A percentile compares a stretch with the other conserved stretches of the same genome.
These are phyloP conservation scores for Colletotrichum karsti DNA, from an alignment of 2,329 filamentous ascomycete genomes.

Conservation along the genomic window DNA sequence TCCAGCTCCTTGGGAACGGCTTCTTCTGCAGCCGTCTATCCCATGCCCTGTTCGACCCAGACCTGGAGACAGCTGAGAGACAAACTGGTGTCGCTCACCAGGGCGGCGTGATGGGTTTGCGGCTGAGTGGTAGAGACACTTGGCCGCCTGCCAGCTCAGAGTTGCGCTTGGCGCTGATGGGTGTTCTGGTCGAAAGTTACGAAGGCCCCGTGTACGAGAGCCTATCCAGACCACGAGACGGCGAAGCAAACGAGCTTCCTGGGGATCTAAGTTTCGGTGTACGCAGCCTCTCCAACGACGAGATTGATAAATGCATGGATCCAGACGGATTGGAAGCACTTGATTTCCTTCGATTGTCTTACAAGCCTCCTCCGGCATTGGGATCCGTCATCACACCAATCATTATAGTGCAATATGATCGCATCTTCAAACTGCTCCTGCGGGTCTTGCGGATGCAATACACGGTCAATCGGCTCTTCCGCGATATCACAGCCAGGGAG, in stretches of 20 bases:
- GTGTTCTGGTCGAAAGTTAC: constrained; percentile 82
- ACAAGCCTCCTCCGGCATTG: constrained; percentile 78
- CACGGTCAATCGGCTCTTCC: constrained; percentile 72
- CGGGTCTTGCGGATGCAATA: constrained; percentile 82
- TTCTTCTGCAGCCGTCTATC: constrained; percentile 83
- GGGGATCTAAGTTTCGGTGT: constrained; percentile 85
- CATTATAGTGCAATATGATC: constrained; percentile 82
- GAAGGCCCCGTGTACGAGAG: constrained; percentile 31
- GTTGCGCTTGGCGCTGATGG: constrained; percentile 87
- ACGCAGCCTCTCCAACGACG: constrained; percentile 78
- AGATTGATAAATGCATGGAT: constrained; percentile 86
- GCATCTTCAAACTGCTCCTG: constrained; percentile 82
- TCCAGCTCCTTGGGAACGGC: constrained; percentile 86
- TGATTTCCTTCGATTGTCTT: constrained; percentile 91
- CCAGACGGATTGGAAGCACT: constrained; percentile 84
- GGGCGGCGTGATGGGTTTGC: constrained; percentile 81
- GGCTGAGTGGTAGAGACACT: constrained; percentile 79
- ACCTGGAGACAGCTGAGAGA: constrained; percentile 81
- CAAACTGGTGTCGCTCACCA: constrained; percentile 73
- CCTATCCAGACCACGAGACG: constrained; percentile 28
- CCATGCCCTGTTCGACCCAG: constrained; percentile 84
- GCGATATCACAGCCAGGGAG: constrained; percentile 57
- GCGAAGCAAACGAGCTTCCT: constrained; percentile 58
- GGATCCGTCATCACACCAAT: constrained; percentile 76
- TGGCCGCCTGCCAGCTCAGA: constrained; percentile 98